These are phyloP conservation scores for Mayamaea pseudoterrestris DNA, from an alignment of 108 stramenopile genomes.

Conservation along the genomic window DNA sequence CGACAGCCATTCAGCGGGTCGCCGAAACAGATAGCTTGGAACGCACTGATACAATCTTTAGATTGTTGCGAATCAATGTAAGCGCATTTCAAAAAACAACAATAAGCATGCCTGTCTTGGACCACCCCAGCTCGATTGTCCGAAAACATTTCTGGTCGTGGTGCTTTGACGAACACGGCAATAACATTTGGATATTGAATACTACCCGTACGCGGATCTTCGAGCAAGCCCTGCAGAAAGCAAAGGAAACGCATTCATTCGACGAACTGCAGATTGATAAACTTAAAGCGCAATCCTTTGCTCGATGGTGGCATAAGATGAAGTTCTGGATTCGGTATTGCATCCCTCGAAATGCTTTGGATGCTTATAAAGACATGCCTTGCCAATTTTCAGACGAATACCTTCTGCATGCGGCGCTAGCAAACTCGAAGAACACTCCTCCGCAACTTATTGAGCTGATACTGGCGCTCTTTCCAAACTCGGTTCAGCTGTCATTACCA, in stretches of 20 bases:
- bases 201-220: background rate
- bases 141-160: conserved; percentile 8
- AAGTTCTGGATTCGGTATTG: conserved; percentile 21
- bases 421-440: conserved; percentile 15
- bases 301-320: conserved; percentile 12
- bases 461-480: conserved; percentile 9
- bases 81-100: background rate
- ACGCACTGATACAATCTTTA: conserved; percentile 4
- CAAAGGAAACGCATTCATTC: background rate
- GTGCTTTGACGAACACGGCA: background rate
- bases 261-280: too few relatives aligned
- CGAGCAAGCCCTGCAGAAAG: background rate
- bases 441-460: conserved; percentile 17
- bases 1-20: conserved; percentile 7
- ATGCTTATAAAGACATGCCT: too few relatives aligned
- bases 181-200: background rate
- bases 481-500: conserved; percentile 6
- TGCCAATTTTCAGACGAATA: too few relatives aligned
- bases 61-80: conserved; percentile 5
- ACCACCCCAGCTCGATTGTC: background rate
- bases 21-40: conserved; percentile 6
- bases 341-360: conserved; percentile 1
- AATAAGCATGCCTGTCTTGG: background rate
- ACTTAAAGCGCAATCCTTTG: background rate
- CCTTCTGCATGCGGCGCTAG: conserved; percentile 20